A percentile compares a stretch with the other conserved stretches of the same genome.
phyloP scores from a whole-genome alignment of 2,329 filamentous ascomycete genomes.

The Fusarium pilosicola region DNA sequence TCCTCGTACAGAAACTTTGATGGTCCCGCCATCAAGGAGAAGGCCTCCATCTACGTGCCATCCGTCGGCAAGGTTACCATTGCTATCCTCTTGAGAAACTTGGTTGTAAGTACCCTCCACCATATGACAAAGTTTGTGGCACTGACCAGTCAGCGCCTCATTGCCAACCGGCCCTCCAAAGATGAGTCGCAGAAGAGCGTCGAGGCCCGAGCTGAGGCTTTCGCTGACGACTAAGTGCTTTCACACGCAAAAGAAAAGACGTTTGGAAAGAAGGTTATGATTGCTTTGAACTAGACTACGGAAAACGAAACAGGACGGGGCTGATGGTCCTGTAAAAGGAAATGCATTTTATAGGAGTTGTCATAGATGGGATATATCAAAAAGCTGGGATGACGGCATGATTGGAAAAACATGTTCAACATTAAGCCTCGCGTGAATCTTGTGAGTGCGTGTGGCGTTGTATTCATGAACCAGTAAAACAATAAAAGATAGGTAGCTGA shows the following conservation, averaged over 20 bases:
- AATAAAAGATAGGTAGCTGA: neutral
- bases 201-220: slow-evolving; percentile 56
- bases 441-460: neutral
- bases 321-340: slow-evolving; percentile 9
- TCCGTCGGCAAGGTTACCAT: slow-evolving; percentile 99
- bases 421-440: neutral
- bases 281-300: slow-evolving; percentile 31
- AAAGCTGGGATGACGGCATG: slow-evolving; percentile 12
- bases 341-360: slow-evolving; percentile 35
- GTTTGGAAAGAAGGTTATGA: neutral
- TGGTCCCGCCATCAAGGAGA: slow-evolving; percentile 86
- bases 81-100: slow-evolving; percentile 86
- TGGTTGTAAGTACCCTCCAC: slow-evolving; percentile 71
- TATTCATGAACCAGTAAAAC: neutral
- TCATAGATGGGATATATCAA: slow-evolving; percentile 35
- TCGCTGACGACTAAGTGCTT: slow-evolving; percentile 49
- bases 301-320: slow-evolving; percentile 18
- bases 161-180: slow-evolving; percentile 59
- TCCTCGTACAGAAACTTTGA: slow-evolving; percentile 95
- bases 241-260: neutral
- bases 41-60: slow-evolving; percentile 95
- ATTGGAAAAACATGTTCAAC: slow-evolving; percentile 1
- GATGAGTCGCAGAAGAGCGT: slow-evolving; percentile 49
- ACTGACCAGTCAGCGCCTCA: slow-evolving; percentile 57
- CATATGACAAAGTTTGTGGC: neutral